Base-by-base conservation (phyloP, 306 rosid species). In the Acacia acuminata region DNA sequence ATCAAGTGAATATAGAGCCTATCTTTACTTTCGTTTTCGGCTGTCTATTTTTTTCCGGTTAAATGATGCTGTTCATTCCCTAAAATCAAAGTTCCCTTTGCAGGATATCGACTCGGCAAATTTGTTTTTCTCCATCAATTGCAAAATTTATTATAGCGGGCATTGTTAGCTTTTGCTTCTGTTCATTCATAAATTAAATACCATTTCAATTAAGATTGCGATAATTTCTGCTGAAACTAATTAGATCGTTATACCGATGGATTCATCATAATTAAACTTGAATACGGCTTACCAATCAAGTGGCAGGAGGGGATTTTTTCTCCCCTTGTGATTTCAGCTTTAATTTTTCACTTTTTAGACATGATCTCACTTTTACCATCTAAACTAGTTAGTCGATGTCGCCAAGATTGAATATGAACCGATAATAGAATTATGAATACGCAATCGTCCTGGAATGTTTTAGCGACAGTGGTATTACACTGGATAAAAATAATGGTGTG, bases 1-100 rank as follows among this genome's bases (percentile, higher is more conserved):
- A 77, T 73, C 73, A 77, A 77, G 75, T 55, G 85, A 83, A 83
- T 86, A 71, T 65, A 24, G n/a, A n/a, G 75, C 55, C 63, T 72
- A 42, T 82, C 47, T 82, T 38, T 76, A 15, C 69, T 32, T 48
- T 20, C 12, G 22, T 82, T 1, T 51, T 86, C 1, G 14, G 38
- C 32, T 25, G 17, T 77, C 40, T 71, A 71, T 77, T 51, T 83
- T 25, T 72, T 25, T 72, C 75, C 51, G 58, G 45, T 58, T 48
- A 78, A 58, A 56, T 58, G 32, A 56, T 81, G 55, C 42, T 82
- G 47, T 25, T 24, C 43, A 60, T 77, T 68, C n/a, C 6, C 66
- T 25, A 55, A 13, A 30, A 7, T 64, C 15, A 5, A 30, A 30
- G 42, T 4, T 20, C 20, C n/a, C 42, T 27, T 27, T 63, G 10